These are phyloP conservation scores for Pseudopyricularia cyperi DNA, from an alignment of 2,329 filamentous ascomycete genomes.

Conservation along the genomic window DNA sequence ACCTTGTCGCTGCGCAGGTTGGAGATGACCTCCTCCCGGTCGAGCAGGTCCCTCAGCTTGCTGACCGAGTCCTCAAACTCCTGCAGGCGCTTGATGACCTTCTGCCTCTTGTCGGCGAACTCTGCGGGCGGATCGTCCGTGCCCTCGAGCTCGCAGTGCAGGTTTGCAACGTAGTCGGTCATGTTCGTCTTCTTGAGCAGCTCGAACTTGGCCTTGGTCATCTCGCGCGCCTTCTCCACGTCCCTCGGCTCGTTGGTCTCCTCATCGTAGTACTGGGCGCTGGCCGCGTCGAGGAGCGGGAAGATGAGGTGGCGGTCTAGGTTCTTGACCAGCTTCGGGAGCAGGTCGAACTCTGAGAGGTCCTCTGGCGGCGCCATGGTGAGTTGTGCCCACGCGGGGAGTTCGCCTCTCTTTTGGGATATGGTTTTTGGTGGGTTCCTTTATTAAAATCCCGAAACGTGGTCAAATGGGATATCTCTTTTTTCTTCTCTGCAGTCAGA, in stretches of 20 bases:
- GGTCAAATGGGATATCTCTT: too few species aligned
- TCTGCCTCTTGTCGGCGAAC: conserved; percentile 79
- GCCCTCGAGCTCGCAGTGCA: conserved; percentile 82
- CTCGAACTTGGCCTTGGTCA: conserved; percentile 80
- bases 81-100: conserved; percentile 72
- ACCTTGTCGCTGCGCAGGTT: conserved; percentile 94
- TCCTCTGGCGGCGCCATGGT: conserved; percentile 15
- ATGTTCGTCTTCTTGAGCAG: conserved; percentile 97
- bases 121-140: conserved; percentile 68
- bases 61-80: conserved; percentile 76
- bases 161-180: conserved; percentile 89
- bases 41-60: conserved; percentile 78
- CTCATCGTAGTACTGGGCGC: conserved; percentile 67
- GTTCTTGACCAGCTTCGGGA: conserved; percentile 79
- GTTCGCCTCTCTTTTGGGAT: background rate
- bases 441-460: too few species aligned
- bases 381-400: conserved; percentile 3
- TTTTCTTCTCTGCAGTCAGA: background rate
- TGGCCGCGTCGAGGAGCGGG: conserved; percentile 85
- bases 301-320: conserved; percentile 96
- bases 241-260: conserved; percentile 37
- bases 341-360: conserved; percentile 32
- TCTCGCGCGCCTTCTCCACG: conserved; percentile 46
- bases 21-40: conserved; percentile 78
- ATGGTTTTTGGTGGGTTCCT: too few species aligned